phyloP scores from a whole-genome alignment of 148 eudicot genomes.

The Vaccinium myrtillus region DNA sequence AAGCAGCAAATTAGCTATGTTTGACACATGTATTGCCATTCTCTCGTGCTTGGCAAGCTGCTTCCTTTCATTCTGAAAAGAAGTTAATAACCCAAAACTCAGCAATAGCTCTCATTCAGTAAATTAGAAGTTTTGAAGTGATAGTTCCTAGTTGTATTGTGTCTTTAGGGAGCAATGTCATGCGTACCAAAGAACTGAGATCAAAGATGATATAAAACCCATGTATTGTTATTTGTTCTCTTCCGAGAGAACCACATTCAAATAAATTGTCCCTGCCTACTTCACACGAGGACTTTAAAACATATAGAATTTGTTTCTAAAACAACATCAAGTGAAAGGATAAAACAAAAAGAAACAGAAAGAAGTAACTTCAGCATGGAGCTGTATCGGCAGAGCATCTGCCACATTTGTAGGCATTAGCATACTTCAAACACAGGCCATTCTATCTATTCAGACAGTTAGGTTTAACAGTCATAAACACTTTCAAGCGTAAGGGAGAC shows the following conservation, averaged over 20 bases:
- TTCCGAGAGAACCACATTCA: neutral
- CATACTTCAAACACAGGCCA: neutral
- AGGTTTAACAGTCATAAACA: neutral
- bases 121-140: neutral
- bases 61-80: conserved; percentile 43
- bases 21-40: conserved; percentile 40
- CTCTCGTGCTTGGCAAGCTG: conserved; percentile 51
- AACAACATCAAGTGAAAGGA: neutral
- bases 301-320: neutral
- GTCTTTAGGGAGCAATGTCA: neutral
- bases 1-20: conserved; percentile 43
- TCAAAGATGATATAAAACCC: neutral
- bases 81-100: neutral
- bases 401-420: neutral
- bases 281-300: neutral
- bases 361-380: neutral
- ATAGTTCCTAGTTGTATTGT: neutral
- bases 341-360: neutral
- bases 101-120: conserved; percentile 1
- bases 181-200: neutral
- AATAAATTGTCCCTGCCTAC: neutral
- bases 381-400: neutral
- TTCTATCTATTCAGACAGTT: neutral
- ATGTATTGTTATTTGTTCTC: neutral
- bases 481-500: neutral